Evolutionary conservation across 805 yeast species (phyloP).

Genomic region (Suhomyces vadensis): DNA sequence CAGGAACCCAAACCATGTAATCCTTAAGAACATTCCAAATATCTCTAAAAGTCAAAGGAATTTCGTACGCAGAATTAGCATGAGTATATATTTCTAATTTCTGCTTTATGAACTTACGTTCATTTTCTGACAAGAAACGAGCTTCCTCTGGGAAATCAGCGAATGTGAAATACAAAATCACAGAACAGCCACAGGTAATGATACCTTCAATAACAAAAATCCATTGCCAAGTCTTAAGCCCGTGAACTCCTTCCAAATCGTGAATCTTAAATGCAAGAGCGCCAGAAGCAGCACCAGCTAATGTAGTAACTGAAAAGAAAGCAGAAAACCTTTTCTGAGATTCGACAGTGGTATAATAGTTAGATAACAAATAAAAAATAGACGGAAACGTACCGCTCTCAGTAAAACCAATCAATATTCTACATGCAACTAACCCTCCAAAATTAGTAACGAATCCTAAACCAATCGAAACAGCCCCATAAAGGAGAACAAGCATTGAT

Average conservation of each 20-base stretch:
- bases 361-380: constrained; percentile 66
- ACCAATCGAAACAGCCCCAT: constrained; percentile 64
- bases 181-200: constrained; percentile 36
- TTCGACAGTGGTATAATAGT: constrained; percentile 64
- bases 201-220: constrained; percentile 51
- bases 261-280: constrained; percentile 66
- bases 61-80: constrained; percentile 49
- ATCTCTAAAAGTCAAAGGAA: constrained; percentile 47
- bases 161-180: constrained; percentile 47
- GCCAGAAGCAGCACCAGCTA: constrained; percentile 81
- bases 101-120: constrained; percentile 53
- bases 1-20: constrained; percentile 56
- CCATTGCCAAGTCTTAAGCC: constrained; percentile 51
- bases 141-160: constrained; percentile 76
- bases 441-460: constrained; percentile 64
- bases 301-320: constrained; percentile 68
- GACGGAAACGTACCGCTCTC: constrained; percentile 79
- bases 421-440: constrained; percentile 59
- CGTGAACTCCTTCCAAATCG: constrained; percentile 49
- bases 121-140: constrained; percentile 50
- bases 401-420: constrained; percentile 65
- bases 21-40: constrained; percentile 56
- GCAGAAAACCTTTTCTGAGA: constrained; percentile 69
- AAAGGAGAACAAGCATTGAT: constrained; percentile 55
- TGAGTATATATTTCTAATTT: constrained; percentile 57